Evolutionary conservation across 768 basidiomycete species (phyloP).

Genomic region (Ephemerocybe angulata): DNA sequence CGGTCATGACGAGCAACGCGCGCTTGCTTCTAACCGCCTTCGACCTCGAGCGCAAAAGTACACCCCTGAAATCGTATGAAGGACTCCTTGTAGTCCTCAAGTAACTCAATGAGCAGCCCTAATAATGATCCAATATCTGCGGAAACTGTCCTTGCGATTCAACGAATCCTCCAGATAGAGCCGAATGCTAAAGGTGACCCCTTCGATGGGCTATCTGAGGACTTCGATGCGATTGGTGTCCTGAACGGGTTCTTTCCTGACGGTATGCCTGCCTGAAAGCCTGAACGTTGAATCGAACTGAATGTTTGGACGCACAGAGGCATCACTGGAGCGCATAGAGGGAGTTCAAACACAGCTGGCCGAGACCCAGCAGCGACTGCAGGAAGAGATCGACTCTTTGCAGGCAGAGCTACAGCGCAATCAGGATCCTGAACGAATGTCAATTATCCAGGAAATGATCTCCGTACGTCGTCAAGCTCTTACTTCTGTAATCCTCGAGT

Average conservation of each 20-base stretch:
- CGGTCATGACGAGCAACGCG: neutral
- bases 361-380: conserved; percentile 65
- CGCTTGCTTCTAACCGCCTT: neutral
- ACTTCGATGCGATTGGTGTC: conserved; percentile 54
- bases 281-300: neutral
- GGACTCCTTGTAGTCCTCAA: neutral
- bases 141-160: conserved; percentile 66
- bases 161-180: conserved; percentile 61
- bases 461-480: conserved; percentile 54
- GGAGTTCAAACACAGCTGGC: conserved; percentile 65
- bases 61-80: neutral
- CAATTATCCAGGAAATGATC: conserved; percentile 92
- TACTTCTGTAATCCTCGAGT: neutral
- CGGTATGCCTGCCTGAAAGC: conserved; percentile 47
- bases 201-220: conserved; percentile 53
- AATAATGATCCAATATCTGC: conserved; percentile 52
- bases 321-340: conserved; percentile 68
- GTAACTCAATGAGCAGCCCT: neutral
- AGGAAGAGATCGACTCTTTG: conserved; percentile 67
- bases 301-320: conserved; percentile 46
- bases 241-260: conserved; percentile 76
- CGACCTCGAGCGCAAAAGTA: neutral
- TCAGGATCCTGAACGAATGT: conserved; percentile 88
- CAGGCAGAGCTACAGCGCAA: conserved; percentile 64
- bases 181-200: conserved; percentile 45